These are phyloP conservation scores for Thelonectria rubi DNA, from an alignment of 2,329 filamentous ascomycete genomes.

Conservation along the genomic window DNA sequence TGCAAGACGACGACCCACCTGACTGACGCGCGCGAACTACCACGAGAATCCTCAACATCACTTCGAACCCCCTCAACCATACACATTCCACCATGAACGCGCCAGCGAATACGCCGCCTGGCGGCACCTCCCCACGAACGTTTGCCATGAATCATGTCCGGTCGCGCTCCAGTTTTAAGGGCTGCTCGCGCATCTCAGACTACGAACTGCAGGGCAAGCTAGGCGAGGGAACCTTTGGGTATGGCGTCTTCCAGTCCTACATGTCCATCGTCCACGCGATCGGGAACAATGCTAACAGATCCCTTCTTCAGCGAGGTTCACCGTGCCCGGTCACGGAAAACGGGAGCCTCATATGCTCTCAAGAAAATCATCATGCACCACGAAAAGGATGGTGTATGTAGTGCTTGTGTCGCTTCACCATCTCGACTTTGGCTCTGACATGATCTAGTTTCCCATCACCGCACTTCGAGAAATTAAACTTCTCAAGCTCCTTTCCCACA, in stretches of 20 bases:
- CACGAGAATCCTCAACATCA: slow-evolving; percentile 16
- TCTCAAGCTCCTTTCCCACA: slow-evolving; percentile 91
- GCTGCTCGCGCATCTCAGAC: slow-evolving; percentile 84
- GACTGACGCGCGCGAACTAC: slow-evolving; percentile 36
- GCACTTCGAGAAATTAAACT: slow-evolving; percentile 97
- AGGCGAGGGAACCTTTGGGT: slow-evolving; percentile 96
- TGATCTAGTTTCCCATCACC: slow-evolving; percentile 88
- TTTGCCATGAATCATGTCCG: slow-evolving; percentile 67
- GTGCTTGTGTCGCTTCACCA: slow-evolving; percentile 10
- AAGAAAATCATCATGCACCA: slow-evolving; percentile 99
- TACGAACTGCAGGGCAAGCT: slow-evolving; percentile 86
- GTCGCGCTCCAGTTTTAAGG: slow-evolving; percentile 72
- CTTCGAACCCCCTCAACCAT: slow-evolving; percentile 4
- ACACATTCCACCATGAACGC: slow-evolving; percentile 42
- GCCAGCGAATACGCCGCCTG: slow-evolving; percentile 44
- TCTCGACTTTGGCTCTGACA: slow-evolving; percentile 22
- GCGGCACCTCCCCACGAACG: slow-evolving; percentile 61
- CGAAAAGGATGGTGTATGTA: slow-evolving; percentile 89
- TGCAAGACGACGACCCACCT: slow-evolving; percentile 18
- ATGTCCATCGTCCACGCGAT: neutral
- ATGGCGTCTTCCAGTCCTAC: slow-evolving; percentile 44
- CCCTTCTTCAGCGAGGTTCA: slow-evolving; percentile 76
- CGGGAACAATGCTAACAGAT: slow-evolving; percentile 14
- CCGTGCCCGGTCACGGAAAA: slow-evolving; percentile 81
- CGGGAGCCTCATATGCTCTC: slow-evolving; percentile 80